Evolutionary conservation across 2,329 filamentous ascomycete genomes (phyloP), one percentile per base, ranked within the genome.

Genomic region (Penicillium sp.): DNA sequence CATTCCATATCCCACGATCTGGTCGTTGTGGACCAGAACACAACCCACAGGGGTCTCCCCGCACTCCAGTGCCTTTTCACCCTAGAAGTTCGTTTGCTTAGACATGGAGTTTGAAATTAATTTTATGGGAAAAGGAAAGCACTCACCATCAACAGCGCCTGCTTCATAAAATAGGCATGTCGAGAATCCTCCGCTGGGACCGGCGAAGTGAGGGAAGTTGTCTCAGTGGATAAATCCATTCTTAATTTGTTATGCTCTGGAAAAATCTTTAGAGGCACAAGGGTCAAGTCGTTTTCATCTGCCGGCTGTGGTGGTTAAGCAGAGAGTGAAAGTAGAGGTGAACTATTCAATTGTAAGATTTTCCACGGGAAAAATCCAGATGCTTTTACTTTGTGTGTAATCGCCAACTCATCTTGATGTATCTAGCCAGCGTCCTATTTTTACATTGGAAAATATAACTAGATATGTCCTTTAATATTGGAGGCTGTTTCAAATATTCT

Each of bases 21-120:
- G 82, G 63, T 87, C 88, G 27, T 91, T 77, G 71, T 92, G 85
- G 23, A 98, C 93, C 53, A 99, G 87, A 31, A 99, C 92, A 75
- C 95, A 99, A 49, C 95, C 96, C 21, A 99, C 95, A 1, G 95
- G 95, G 1, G 96, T 98, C 78, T 99, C 95, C 67, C 96, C 93
- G 60, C 86, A 90, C 65, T 81, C 80, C 49, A 99, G 85, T 23
- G 96, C 95, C 63, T 92, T 85, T 69, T 93, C 88, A 57, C 92
- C 95, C 91, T 96, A 55, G 39, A 53, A 37, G 29, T 53, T 52
- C 27, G 53, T 37, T 27, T 3, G 1, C 10, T 42, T n/a, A 42
- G 33, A 5, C 13, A 29, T 19, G 3, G 4, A n/a, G 14, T 3
- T 44, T 61, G 21, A 62, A 8, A 21, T 10, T 11, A 13, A n/a